Conservation (phyloP, 2,329 filamentous ascomycete species). For the Fusarium veterinarium region DNA sequence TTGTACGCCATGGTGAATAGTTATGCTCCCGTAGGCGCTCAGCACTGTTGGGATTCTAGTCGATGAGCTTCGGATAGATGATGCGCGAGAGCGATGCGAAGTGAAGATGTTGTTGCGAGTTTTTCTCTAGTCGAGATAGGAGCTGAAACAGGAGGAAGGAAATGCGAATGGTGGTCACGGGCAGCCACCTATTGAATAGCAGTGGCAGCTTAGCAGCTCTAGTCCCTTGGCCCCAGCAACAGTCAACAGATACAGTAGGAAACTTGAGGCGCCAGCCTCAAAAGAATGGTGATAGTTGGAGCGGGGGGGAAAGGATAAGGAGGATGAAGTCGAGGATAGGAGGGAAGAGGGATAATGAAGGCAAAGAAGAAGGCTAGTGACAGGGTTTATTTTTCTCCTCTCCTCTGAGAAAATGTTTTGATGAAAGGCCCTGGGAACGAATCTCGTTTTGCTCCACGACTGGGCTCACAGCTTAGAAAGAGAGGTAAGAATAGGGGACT, state of each 20-base stretch:
- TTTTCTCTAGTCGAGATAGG: conserved; percentile 30
- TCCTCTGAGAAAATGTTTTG: conserved; percentile 44
- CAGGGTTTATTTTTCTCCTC: conserved; percentile 39
- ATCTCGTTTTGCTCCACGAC: conserved; percentile 44
- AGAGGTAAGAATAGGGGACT: conserved; percentile 47
- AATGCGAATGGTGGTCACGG: conserved; percentile 43
- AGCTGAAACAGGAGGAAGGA: conserved; percentile 47
- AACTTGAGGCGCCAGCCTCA: conserved; percentile 50
- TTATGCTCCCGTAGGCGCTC: conserved; percentile 37
- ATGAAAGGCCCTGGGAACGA: conserved; percentile 43
- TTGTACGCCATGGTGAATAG: conserved; percentile 67
- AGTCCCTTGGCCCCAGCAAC: conserved; percentile 42
- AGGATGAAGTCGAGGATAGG: conserved; percentile 38
- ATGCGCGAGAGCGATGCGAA: conserved; percentile 25
- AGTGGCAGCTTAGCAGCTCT: conserved; percentile 6
- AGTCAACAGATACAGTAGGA: conserved; percentile 23
- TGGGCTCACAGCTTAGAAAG: conserved; percentile 38
- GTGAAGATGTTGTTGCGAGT: conserved; percentile 33
- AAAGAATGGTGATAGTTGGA: conserved; percentile 46
- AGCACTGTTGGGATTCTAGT: conserved; percentile 34
- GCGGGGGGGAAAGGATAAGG: conserved; percentile 34
- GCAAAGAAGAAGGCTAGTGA: conserved; percentile 37
- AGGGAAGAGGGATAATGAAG: conserved; percentile 42
- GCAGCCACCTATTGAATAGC: conserved; percentile 33
- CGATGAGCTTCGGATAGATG: conserved; percentile 26